Percentiles rank a stretch among this genome's conserved stretches.
Conservation (phyloP, 805 yeast genomes). For the Nakazawaea wickerhamii region DNA sequence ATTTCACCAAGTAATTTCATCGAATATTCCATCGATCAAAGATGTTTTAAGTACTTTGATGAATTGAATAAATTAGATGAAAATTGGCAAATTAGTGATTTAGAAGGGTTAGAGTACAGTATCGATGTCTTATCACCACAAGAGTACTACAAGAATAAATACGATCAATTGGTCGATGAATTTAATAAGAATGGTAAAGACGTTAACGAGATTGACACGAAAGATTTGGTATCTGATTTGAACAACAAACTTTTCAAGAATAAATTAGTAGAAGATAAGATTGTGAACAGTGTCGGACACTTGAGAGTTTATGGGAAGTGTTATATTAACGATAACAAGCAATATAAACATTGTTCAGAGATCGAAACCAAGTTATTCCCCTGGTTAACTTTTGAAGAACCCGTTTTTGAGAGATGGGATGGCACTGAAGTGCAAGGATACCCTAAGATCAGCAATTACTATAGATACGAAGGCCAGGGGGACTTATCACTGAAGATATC, state of each 20-base stretch:
- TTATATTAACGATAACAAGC: neutral
- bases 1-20: conserved; percentile 1
- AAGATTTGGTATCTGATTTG: conserved; percentile 4
- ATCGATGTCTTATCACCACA: conserved; percentile 6
- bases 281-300: conserved; percentile 7
- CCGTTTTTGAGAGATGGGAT: conserved; percentile 36
- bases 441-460: conserved; percentile 25
- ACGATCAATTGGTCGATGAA: conserved; percentile 2
- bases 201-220: conserved; percentile 8
- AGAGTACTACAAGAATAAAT: conserved; percentile 3
- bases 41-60: conserved; percentile 10
- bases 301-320: conserved; percentile 12
- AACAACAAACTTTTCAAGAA: conserved; percentile 5
- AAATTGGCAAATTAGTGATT: conserved; percentile 9
- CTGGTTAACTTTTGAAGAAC: conserved; percentile 34
- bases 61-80: conserved; percentile 3
- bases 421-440: conserved; percentile 21
- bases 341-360: conserved; percentile 13
- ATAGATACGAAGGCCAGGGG: conserved; percentile 9
- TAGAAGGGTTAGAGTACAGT: conserved; percentile 10
- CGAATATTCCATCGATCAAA: neutral
- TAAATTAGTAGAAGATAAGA: conserved; percentile 5
- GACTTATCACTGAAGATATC: conserved; percentile 1
- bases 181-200: conserved; percentile 1
- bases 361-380: conserved; percentile 35